Evolutionary conservation across 768 basidiomycete species (phyloP).

Genomic region (Rhizopogon vulgaris): DNA sequence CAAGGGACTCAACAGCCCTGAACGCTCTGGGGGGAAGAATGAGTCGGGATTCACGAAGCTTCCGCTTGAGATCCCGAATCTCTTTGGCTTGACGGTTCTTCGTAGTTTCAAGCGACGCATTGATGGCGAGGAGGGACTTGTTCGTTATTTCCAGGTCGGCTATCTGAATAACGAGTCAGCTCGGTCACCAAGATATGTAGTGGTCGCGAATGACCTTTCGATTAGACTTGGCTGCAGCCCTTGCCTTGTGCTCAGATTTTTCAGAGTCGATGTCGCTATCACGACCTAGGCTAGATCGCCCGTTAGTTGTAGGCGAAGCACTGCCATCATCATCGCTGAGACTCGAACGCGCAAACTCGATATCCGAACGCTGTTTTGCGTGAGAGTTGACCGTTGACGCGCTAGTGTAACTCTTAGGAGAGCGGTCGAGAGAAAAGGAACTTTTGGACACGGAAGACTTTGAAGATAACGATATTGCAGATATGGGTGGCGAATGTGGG

Average conservation of each 20-base stretch:
- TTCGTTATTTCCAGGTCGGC: slow-evolving; percentile 91
- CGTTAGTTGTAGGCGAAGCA: slow-evolving; percentile 15
- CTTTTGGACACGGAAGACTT: slow-evolving; percentile 60
- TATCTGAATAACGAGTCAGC: slow-evolving; percentile 45
- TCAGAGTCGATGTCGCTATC: slow-evolving; percentile 30
- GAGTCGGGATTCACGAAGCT: slow-evolving; percentile 75
- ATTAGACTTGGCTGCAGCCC: slow-evolving; percentile 76
- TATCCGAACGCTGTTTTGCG: slow-evolving; percentile 27
- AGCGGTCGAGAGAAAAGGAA: slow-evolving; percentile 36
- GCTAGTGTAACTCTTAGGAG: slow-evolving; percentile 31
- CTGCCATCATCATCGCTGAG: slow-evolving; percentile 12
- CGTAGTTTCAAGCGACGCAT: slow-evolving; percentile 71
- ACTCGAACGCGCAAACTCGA: slow-evolving; percentile 7
- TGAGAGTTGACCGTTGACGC: slow-evolving; percentile 39
- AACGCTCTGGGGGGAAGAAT: slow-evolving; percentile 65
- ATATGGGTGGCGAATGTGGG: slow-evolving; percentile 65
- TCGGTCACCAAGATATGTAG: background rate
- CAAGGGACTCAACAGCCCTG: slow-evolving; percentile 46
- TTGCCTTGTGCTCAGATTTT: slow-evolving; percentile 45
- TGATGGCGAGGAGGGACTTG: slow-evolving; percentile 79
- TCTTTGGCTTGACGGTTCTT: slow-evolving; percentile 80
- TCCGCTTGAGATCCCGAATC: slow-evolving; percentile 78
- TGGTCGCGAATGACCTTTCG: slow-evolving; percentile 54
- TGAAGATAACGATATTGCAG: slow-evolving; percentile 72
- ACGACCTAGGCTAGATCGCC: slow-evolving; percentile 13